A percentile compares a stretch with the other conserved stretches of the same genome.
phyloP scores from a whole-genome alignment of 768 basidiomycete genomes.

The Lentinula boryana region DNA sequence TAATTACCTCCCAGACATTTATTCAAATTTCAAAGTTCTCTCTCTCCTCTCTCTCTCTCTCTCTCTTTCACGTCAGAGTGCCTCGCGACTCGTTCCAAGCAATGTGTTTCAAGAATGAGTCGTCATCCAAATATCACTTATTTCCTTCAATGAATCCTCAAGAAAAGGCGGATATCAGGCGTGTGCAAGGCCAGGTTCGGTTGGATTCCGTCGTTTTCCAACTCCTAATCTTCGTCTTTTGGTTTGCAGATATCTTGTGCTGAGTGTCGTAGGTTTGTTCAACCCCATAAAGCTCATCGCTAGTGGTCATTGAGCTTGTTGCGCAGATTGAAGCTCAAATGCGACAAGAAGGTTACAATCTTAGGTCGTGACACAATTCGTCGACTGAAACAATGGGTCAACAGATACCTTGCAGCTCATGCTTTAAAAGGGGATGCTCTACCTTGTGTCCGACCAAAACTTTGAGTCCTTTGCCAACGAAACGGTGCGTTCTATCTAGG shows the following conservation, averaged over 20 bases:
- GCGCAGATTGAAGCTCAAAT: conserved; percentile 31
- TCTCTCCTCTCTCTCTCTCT: too few relatives aligned
- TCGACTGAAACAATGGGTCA: not conserved
- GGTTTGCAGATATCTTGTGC: not conserved
- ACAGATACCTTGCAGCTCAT: conserved; percentile 40
- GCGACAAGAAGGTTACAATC: conserved; percentile 34
- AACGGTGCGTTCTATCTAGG: conserved; percentile 19
- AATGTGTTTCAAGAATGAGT: not conserved
- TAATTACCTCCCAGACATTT: too few relatives aligned
- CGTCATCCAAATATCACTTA: not conserved
- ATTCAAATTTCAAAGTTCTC: not conserved
- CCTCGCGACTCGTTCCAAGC: not conserved
- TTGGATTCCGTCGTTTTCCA: not conserved
- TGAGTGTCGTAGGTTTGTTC: conserved; percentile 35
- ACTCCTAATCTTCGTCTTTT: not conserved
- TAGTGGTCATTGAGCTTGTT: not conserved
- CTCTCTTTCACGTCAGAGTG: not conserved
- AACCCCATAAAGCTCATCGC: not conserved
- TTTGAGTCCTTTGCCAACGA: not conserved
- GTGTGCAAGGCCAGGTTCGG: not conserved
- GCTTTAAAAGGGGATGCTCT: conserved; percentile 53
- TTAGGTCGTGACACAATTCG: not conserved
- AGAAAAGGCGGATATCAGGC: not conserved
- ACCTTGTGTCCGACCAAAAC: conserved; percentile 40
- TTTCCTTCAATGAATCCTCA: not conserved